Evolutionary conservation across 257 asterid genomes (phyloP), one percentile per base, ranked within the genome.

Genomic region (Fraxinus americana): DNA sequence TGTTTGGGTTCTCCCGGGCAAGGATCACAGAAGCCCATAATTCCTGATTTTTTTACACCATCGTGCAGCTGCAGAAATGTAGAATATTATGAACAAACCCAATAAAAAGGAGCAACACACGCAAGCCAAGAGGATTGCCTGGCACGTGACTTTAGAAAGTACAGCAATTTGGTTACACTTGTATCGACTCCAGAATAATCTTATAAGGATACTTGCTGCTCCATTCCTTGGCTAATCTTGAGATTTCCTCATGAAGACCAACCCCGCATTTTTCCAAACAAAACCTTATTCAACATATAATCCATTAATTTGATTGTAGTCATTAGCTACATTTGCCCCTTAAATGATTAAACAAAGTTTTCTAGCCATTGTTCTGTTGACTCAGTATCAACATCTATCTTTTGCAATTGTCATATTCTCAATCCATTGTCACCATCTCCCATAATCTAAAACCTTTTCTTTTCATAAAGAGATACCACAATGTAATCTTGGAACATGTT

Each of bases 11-110:
- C 96, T 67, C 94, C 97, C 0, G 99, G 98, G 77, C 94, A 96
- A 86, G 98, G 97, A 91, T 96, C 98, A 17, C 98, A 96, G 79
- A 91, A 96, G n/a, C 99, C 99, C 98, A 96, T 96, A 69, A 96
- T 94, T 77, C 99, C 98, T 0, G 97, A 93, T 82, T 93, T 94
- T 85, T 92, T 94, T 66, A 94, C 95, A 48, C 98, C 97, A 63
- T 86, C 93, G 27, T 96, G 98, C 32, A 96, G 92, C 99, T 96
- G 91, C 86, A 86, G 41, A 79, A 52, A 78, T 69, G 69, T 23
- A 65, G 12, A 35, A 43, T 59, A 34, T 35, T 73, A 34, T 45
- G 78, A 67, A 73, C 70, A 27, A 35, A 63, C 35, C 36, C 36
- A 27, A 11, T 4, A 63, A 61, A 59, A 61, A 63, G 69, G 7